Evolutionary conservation across 2,329 filamentous ascomycete genomes (phyloP).

Genomic region (Zymoseptoria ardabiliae): DNA sequence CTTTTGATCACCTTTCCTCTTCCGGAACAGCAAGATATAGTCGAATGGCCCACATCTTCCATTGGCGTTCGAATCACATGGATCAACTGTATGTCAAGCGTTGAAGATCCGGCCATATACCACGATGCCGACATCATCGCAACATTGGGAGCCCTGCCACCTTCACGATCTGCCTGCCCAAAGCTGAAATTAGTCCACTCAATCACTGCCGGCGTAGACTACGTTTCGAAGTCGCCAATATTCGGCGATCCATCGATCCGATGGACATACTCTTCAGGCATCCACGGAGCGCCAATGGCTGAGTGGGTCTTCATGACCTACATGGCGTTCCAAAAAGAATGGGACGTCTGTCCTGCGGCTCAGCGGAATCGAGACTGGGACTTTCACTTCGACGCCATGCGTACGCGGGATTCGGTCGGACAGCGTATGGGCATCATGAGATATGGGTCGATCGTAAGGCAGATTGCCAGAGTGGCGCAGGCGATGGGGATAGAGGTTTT

Average conservation of each 20-base stretch:
- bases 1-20: neutral
- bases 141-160: neutral
- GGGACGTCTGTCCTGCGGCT: neutral
- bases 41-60: neutral
- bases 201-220: neutral
- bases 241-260: neutral
- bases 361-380: neutral
- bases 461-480: conserved; percentile 31
- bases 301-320: conserved; percentile 1
- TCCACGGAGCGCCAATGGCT: neutral
- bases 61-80: neutral
- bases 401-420: conserved; percentile 45
- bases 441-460: conserved; percentile 53
- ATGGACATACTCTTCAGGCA: neutral
- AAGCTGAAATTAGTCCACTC: neutral
- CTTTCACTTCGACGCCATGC: neutral
- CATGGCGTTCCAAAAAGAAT: neutral
- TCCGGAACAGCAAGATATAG: neutral
- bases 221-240: neutral
- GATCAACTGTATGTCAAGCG: neutral
- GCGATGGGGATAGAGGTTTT: conserved; percentile 58
- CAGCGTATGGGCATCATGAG: conserved; percentile 52
- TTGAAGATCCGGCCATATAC: neutral
- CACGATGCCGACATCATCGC: neutral
- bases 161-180: neutral